A percentile compares a stretch with the other conserved stretches of the same genome.
Conservation (phyloP, 2,329 filamentous ascomycete species). For the Fusarium sp. region DNA sequence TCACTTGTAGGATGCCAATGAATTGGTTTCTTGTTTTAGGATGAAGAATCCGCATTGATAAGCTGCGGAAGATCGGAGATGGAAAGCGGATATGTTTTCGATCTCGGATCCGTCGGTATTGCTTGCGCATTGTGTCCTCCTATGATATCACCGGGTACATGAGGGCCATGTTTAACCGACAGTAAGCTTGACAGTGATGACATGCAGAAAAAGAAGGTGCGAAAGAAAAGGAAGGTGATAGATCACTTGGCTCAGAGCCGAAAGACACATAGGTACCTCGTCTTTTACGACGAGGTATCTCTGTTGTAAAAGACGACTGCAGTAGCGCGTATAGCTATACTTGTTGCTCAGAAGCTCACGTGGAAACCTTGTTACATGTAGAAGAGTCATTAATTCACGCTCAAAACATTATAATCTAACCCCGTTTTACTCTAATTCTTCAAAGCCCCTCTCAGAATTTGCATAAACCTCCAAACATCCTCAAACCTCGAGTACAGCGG, state of each 20-base stretch:
- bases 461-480: constrained; percentile 71
- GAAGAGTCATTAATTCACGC: background rate
- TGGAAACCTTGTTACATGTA: background rate
- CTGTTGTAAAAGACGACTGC: background rate
- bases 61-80: background rate
- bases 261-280: background rate
- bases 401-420: constrained; percentile 9
- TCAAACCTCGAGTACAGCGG: constrained; percentile 85
- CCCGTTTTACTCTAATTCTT: constrained; percentile 31
- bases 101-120: background rate
- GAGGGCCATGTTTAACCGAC: constrained; percentile 13
- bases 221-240: constrained; percentile 1
- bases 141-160: background rate
- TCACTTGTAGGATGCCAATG: constrained; percentile 46
- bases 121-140: background rate
- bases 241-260: background rate
- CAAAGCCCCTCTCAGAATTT: constrained; percentile 54
- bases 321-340: background rate
- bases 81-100: background rate
- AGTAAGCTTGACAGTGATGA: background rate
- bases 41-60: background rate
- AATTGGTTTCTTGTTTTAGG: background rate
- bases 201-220: background rate
- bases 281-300: background rate
- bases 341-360: too few relatives aligned